Base-by-base conservation (phyloP, 352 stramenopile species). In the Phytophthora foliorum region DNA sequence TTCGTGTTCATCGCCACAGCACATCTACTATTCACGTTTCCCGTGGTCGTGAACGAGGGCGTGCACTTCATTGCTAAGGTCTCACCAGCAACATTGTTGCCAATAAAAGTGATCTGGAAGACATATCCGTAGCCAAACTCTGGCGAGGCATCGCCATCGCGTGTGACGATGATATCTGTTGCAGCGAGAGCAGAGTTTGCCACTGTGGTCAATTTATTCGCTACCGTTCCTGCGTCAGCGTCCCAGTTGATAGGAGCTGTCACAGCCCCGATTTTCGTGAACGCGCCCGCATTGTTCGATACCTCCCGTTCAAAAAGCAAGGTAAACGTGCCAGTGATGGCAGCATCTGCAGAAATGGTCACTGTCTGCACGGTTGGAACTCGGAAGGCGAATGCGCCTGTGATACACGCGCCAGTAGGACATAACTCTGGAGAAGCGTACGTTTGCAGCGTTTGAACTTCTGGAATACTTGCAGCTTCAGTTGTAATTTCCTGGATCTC, bases 81-180 rank as follows among this genome's bases (percentile, higher is more conserved):
- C 44, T 95, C 80, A 3, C 88, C 88, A 1, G 82, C 85, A 4
- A 95, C 86, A 5, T 55, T 74, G 34, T 88, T 92, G 6, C 88
- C 86, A 11, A 95, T 59, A 66, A 95, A 95, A 27, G 84, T 92
- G 59, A 95, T 81, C 6, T 83, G 87, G 49, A 82, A 93, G 17
- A 87, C 67, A 27, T 88, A 94, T 13, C 86, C 88, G 46, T 82
- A 94, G 10, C 74, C 62, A 64, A 81, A 94, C 9, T 77, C 74
- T 0, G 63, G 74, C 0, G 75, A 86, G 5, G 41, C 81, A 69
- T 95, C 86, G 17, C 86, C 88, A 32, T 92, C 84, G 17, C 86
- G 83, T 3, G 85, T 95, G 6, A 95, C 86, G 5, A 93, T 42
- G 22, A 95, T 78, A 48, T 95, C 88, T 8, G 57, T 62, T 0